Evolutionary conservation across 2,329 filamentous ascomycete species (phyloP).

Genomic region (Nemania sp.): DNA sequence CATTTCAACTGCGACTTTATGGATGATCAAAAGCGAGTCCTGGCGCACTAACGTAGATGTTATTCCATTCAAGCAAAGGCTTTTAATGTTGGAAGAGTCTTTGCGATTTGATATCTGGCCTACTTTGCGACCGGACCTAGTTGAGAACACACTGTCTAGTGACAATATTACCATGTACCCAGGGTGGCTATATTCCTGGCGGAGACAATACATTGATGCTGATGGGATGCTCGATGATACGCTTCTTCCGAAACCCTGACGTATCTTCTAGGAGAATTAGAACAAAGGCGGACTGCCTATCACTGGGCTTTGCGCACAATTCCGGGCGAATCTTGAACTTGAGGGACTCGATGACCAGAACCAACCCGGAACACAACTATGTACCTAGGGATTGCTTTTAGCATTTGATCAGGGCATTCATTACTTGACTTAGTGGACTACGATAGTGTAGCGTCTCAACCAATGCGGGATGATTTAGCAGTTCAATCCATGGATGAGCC

Average conservation of each 20-base stretch:
- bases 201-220: neutral
- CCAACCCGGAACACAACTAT: too few relatives aligned
- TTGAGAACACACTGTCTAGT: too few relatives aligned
- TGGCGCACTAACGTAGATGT: slow-evolving; percentile 58
- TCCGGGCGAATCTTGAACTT: neutral
- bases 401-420: too few relatives aligned
- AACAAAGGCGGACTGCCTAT: neutral
- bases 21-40: slow-evolving; percentile 51
- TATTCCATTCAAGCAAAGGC: slow-evolving; percentile 47
- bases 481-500: too few relatives aligned
- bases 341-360: neutral
- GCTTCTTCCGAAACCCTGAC: neutral
- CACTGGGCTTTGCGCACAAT: neutral
- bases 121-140: too few relatives aligned
- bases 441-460: too few relatives aligned
- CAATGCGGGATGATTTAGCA: too few relatives aligned
- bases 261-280: neutral
- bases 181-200: too few relatives aligned
- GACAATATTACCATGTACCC: too few relatives aligned
- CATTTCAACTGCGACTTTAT: slow-evolving; percentile 60
- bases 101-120: too few relatives aligned
- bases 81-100: neutral
- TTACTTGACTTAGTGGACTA: too few relatives aligned
- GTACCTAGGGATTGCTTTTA: too few relatives aligned
- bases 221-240: neutral